These are phyloP conservation scores for Rhizopus microsporus DNA, from an alignment of 371 early-diverging fungal genomes.

Conservation along the genomic window DNA sequence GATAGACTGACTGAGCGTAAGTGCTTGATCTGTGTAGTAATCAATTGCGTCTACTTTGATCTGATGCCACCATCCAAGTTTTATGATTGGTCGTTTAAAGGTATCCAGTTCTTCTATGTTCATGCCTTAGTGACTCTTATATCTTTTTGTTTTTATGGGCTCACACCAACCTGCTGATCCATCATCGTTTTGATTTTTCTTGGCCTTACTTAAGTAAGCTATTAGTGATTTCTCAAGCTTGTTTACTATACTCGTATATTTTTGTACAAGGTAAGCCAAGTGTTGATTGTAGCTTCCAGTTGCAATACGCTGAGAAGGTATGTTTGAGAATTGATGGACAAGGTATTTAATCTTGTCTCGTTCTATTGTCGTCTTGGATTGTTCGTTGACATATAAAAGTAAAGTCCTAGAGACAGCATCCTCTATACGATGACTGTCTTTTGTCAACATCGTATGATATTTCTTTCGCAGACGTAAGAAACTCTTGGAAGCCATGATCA, in stretches of 20 bases:
- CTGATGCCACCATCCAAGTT: constrained; percentile 22
- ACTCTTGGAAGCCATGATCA: constrained; percentile 47
- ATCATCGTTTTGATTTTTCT: constrained; percentile 1
- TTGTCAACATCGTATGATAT: constrained; percentile 30
- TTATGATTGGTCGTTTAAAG: constrained; percentile 4
- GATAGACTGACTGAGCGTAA: constrained; percentile 62
- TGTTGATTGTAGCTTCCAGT: constrained; percentile 14
- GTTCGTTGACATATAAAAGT: constrained; percentile 9
- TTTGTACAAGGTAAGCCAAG: constrained; percentile 1
- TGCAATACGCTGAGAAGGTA: constrained; percentile 6
- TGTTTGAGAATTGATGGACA: neutral
- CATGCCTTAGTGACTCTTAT: neutral
- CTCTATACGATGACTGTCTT: constrained; percentile 38
- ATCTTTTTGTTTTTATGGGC: neutral
- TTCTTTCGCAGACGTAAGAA: constrained; percentile 54
- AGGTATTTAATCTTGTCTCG: neutral
- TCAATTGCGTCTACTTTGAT: constrained; percentile 73
- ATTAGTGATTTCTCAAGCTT: constrained; percentile 5
- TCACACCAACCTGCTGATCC: neutral
- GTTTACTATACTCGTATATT: constrained; percentile 9
- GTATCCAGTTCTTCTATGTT: neutral
- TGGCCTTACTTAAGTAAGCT: neutral
- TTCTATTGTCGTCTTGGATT: neutral
- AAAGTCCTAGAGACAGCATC: constrained; percentile 18
- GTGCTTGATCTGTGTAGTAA: constrained; percentile 63